Percentiles rank a stretch among this genome's conserved stretches.
phyloP scores from a whole-genome alignment of 371 early-diverging fungal species.

The Mortierella sp. region DNA sequence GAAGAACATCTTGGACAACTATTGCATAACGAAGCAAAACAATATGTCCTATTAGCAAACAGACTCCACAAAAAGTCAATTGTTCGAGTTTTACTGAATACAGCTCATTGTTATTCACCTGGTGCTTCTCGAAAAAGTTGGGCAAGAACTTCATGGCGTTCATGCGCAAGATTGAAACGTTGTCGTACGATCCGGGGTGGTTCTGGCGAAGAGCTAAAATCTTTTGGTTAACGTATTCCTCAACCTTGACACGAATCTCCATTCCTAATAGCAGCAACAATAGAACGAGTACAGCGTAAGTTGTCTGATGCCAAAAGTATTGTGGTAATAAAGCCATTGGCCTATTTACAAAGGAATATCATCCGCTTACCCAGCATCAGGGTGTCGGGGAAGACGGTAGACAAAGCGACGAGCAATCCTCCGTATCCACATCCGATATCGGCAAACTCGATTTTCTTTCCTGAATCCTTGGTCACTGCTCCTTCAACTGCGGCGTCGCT shows the following conservation, averaged over 20 bases:
- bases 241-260: constrained; percentile 99
- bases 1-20: constrained; percentile 98
- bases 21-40: not conserved
- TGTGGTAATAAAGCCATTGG: too few relatives aligned
- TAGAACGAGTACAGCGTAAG: not conserved
- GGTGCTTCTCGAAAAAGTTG: constrained; percentile 97
- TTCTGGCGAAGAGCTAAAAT: constrained; percentile 91
- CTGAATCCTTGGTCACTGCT: constrained; percentile 43
- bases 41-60: not conserved
- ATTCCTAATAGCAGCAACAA: constrained; percentile 71
- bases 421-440: constrained; percentile 99
- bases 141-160: constrained; percentile 99
- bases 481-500: constrained; percentile 58
- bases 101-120: constrained; percentile 61
- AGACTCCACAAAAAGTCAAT: not conserved
- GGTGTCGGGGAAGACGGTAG: constrained; percentile 91
- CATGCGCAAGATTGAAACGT: constrained; percentile 96
- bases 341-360: not conserved
- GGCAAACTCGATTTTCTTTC: constrained; percentile 91
- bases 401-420: constrained; percentile 92
- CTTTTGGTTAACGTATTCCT: constrained; percentile 93
- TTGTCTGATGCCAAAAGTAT: not conserved
- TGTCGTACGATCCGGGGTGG: constrained; percentile 90
- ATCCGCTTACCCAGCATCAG: constrained; percentile 85
- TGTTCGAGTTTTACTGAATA: not conserved